phyloP scores from a whole-genome alignment of 2,329 filamentous ascomycete genomes.

The Ophiostoma montium region DNA sequence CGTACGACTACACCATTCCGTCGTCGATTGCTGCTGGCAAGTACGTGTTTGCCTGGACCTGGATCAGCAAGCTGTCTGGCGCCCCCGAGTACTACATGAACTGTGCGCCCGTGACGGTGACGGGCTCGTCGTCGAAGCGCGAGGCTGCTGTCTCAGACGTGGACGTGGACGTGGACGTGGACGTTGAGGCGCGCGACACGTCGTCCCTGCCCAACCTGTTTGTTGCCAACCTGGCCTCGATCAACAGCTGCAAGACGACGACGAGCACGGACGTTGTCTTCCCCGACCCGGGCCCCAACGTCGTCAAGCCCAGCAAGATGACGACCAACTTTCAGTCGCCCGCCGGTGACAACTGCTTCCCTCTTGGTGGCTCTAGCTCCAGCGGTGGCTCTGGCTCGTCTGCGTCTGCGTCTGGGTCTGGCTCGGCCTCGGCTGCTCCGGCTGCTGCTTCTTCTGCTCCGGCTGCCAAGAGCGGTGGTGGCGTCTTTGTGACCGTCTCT shows the following conservation, averaged over 20 bases:
- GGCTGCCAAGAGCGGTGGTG: constrained; percentile 11
- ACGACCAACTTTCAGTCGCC: constrained; percentile 10
- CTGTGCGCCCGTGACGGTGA: constrained; percentile 44
- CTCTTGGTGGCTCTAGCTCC: constrained; percentile 4
- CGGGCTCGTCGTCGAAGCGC: constrained; percentile 14
- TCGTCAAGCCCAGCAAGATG: constrained; percentile 14
- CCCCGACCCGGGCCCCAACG: constrained; percentile 16
- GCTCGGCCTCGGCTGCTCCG: constrained; percentile 15
- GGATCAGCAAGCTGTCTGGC: constrained; percentile 42
- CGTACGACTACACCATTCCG: constrained; percentile 18
- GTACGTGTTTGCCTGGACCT: constrained; percentile 47
- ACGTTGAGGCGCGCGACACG: neutral
- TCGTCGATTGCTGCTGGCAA: constrained; percentile 16
- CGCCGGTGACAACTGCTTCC: constrained; percentile 13
- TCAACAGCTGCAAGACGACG: constrained; percentile 19
- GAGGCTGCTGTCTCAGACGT: constrained; percentile 19
- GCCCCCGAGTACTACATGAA: constrained; percentile 58
- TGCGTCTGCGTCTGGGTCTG: constrained; percentile 16
- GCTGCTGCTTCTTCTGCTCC: neutral
- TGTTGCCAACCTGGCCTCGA: constrained; percentile 33
- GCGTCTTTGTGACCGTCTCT: constrained; percentile 27
- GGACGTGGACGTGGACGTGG: constrained; percentile 4
- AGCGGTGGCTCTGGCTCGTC: constrained; percentile 11
- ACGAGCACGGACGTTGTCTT: constrained; percentile 15
- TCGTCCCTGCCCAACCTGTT: constrained; percentile 39